phyloP scores from a whole-genome alignment of 331 rosid genomes.

The Acacia pycnantha region DNA sequence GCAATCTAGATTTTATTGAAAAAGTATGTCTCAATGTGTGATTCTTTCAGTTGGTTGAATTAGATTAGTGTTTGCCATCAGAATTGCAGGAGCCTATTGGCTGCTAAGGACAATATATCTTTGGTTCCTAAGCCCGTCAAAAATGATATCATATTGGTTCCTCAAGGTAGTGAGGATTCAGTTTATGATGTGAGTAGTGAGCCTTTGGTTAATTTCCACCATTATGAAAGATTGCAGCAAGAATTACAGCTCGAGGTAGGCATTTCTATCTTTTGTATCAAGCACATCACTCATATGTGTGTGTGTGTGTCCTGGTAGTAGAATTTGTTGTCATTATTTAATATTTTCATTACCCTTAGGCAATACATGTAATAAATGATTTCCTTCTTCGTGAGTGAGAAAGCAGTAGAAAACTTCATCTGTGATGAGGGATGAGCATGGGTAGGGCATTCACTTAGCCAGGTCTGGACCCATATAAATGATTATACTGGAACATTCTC shows the following conservation, averaged over 20 bases:
- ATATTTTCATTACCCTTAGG: not conserved
- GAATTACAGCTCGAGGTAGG: constrained; percentile 62
- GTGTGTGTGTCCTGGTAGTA: not conserved
- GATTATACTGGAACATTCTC: not conserved
- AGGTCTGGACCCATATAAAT: not conserved
- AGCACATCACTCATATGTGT: not conserved
- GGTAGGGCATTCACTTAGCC: not conserved
- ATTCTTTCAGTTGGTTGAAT: constrained; percentile 29
- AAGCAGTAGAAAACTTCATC: not conserved
- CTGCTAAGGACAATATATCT: constrained; percentile 48
- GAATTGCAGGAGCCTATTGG: constrained; percentile 45
- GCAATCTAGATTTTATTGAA: not conserved
- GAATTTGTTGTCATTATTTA: constrained; percentile 6
- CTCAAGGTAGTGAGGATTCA: constrained; percentile 47
- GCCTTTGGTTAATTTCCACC: constrained; percentile 80
- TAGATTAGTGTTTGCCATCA: constrained; percentile 40
- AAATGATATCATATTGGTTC: constrained; percentile 60
- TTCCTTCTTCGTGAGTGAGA: not conserved
- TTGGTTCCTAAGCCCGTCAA: constrained; percentile 30
- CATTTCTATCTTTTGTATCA: constrained; percentile 22
- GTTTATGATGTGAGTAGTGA: constrained; percentile 54
- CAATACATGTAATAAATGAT: not conserved
- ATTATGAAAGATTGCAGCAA: constrained; percentile 69
- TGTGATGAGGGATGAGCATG: not conserved
- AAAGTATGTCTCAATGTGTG: not conserved